Percentiles rank a stretch among this genome's conserved stretches.
Evolutionary conservation across 805 yeast genomes (phyloP).

Genomic region (Saccharomycopsis guyanensis): DNA sequence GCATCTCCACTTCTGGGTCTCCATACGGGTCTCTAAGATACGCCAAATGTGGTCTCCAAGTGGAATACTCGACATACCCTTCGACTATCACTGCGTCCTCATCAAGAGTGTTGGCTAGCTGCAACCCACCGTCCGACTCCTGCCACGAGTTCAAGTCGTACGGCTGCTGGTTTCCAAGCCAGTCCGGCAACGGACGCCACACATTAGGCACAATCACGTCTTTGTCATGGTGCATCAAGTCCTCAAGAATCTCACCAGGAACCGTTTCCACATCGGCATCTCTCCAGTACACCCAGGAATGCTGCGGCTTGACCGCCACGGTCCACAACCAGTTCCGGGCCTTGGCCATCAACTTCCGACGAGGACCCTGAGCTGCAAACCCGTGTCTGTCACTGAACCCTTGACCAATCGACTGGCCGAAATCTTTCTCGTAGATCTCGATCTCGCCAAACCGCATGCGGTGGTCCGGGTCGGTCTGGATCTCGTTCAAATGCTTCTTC

Average conservation of each 20-base stretch:
- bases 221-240: constrained; percentile 81
- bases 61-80: constrained; percentile 94
- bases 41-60: constrained; percentile 97
- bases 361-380: constrained; percentile 90
- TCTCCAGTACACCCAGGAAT: constrained; percentile 95
- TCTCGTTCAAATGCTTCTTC: constrained; percentile 43
- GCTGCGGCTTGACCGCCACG: constrained; percentile 83
- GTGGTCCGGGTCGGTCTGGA: constrained; percentile 60
- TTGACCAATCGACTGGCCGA: constrained; percentile 90
- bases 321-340: constrained; percentile 92
- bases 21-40: constrained; percentile 93
- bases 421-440: constrained; percentile 85
- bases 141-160: constrained; percentile 83
- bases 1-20: constrained; percentile 88
- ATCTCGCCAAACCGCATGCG: constrained; percentile 70
- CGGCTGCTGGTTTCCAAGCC: constrained; percentile 80
- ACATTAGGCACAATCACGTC: constrained; percentile 95
- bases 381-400: constrained; percentile 92
- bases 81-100: constrained; percentile 97
- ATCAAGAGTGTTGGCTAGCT: constrained; percentile 65
- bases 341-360: constrained; percentile 91
- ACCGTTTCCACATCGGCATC: constrained; percentile 95
- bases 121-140: constrained; percentile 75
- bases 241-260: constrained; percentile 80
- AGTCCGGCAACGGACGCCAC: constrained; percentile 84